Conservation (phyloP, 1,284 basidiomycete species). For the Ustilago hordei region DNA sequence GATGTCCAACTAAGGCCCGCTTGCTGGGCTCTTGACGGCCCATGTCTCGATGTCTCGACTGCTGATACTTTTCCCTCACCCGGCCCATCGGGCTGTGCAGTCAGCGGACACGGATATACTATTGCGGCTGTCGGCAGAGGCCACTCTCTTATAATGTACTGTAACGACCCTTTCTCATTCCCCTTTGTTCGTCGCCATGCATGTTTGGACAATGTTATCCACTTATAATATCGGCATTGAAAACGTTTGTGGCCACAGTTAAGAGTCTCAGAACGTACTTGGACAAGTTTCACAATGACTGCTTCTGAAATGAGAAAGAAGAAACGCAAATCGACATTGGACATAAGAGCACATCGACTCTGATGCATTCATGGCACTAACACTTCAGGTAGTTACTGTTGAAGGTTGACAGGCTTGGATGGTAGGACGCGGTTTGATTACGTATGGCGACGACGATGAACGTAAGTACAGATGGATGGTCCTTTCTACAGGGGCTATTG, state of each 20-base stretch:
- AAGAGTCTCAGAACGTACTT: background rate
- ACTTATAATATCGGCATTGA: background rate
- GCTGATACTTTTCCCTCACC: background rate
- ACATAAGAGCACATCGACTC: background rate
- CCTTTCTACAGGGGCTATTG: too few relatives aligned
- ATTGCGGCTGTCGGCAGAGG: background rate
- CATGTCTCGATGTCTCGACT: background rate
- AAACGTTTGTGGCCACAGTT: background rate
- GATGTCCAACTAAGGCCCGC: background rate
- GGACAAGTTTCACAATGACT: background rate
- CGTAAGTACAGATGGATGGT: too few relatives aligned
- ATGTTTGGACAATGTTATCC: conserved; percentile 20
- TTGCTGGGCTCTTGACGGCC: background rate
- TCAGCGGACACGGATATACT: background rate
- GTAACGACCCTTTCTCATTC: conserved; percentile 1
- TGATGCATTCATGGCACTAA: background rate
- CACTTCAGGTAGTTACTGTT: background rate
- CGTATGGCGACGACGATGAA: too few relatives aligned
- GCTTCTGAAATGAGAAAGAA: background rate
- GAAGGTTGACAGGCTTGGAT: background rate
- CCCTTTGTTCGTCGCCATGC: conserved; percentile 8
- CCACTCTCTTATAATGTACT: conserved; percentile 6
- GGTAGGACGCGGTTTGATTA: too few relatives aligned
- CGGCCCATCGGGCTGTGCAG: background rate
- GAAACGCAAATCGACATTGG: conserved; percentile 3